A percentile compares a stretch with the other conserved stretches of the same genome.
phyloP scores from a whole-genome alignment of 2,329 filamentous ascomycete species.

The Ophiostoma australiae region DNA sequence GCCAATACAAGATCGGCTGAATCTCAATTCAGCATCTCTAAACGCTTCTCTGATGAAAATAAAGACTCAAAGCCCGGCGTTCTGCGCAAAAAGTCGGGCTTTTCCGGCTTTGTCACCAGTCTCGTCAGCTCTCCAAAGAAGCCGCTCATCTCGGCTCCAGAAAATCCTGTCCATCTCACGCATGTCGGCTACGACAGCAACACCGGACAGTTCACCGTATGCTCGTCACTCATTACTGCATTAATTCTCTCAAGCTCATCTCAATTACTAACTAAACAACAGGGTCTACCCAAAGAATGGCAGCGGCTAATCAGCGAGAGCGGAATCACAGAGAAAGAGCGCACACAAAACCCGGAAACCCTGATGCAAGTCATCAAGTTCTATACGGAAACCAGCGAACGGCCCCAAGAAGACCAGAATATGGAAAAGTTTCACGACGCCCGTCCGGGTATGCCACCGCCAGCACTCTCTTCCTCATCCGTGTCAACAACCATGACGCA shows the following conservation, averaged over 20 bases:
- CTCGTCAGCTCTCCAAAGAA: slow-evolving; percentile 79
- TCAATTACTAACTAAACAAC: slow-evolving; percentile 20
- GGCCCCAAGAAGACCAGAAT: slow-evolving; percentile 74
- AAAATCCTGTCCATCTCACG: slow-evolving; percentile 96
- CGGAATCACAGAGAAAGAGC: slow-evolving; percentile 92
- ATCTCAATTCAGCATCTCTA: slow-evolving; percentile 50
- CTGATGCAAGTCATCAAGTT: slow-evolving; percentile 95
- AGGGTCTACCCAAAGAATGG: slow-evolving; percentile 97
- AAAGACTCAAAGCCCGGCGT: slow-evolving; percentile 50
- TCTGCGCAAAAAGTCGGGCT: slow-evolving; percentile 78
- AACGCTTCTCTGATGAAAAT: slow-evolving; percentile 75
- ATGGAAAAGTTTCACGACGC: slow-evolving; percentile 96
- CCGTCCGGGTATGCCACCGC: slow-evolving; percentile 48
- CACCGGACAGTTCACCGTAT: slow-evolving; percentile 91
- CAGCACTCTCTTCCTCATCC: slow-evolving; percentile 41
- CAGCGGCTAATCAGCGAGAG: slow-evolving; percentile 91
- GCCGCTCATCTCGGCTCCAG: slow-evolving; percentile 91
- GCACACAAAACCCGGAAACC: slow-evolving; percentile 90
- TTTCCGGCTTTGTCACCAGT: slow-evolving; percentile 82
- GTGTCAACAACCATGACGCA: slow-evolving; percentile 38
- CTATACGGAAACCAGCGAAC: slow-evolving; percentile 89
- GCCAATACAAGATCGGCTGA: slow-evolving; percentile 37
- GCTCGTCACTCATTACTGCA: slow-evolving; percentile 34
- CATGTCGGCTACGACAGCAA: slow-evolving; percentile 96
- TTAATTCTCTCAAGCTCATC: neutral